These are phyloP conservation scores for Termitomyces sp. DNA, from an alignment of 768 basidiomycete species.

Conservation along the genomic window DNA sequence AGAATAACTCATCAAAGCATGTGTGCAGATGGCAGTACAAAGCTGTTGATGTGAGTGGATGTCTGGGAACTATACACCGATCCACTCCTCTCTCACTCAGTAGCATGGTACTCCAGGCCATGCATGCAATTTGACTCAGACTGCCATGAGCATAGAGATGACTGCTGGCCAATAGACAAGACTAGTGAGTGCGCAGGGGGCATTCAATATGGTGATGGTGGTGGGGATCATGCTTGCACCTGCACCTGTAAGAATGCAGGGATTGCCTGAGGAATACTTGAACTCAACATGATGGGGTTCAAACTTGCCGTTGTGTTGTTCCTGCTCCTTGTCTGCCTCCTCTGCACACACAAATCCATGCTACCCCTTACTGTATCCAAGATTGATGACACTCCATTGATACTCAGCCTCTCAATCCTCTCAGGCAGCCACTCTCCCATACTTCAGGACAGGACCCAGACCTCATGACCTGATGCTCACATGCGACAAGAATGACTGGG, in stretches of 20 bases:
- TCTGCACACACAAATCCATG: neutral
- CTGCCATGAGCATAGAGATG: neutral
- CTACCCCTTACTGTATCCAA: neutral
- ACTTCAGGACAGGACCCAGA: neutral
- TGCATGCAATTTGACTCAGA: neutral
- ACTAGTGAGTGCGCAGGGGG: neutral
- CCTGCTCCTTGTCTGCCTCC: constrained; percentile 1
- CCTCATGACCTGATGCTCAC: constrained; percentile 3
- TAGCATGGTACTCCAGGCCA: neutral
- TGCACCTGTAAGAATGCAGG: neutral
- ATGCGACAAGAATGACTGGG: constrained; percentile 21
- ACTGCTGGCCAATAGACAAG: neutral
- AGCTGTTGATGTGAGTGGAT: neutral
- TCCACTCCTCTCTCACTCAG: constrained; percentile 1
- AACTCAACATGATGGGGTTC: constrained; percentile 1
- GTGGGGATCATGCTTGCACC: neutral
- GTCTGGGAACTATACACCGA: neutral
- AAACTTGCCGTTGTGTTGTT: constrained; percentile 15
- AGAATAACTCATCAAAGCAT: neutral
- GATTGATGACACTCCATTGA: neutral
- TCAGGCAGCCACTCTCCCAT: constrained; percentile 2
- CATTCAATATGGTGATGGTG: neutral
- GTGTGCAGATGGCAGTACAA: neutral
- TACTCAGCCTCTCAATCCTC: neutral
- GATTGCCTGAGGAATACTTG: neutral